Conservation (phyloP, 2,329 filamentous ascomycete genomes). For the Colletotrichum siamense region DNA sequence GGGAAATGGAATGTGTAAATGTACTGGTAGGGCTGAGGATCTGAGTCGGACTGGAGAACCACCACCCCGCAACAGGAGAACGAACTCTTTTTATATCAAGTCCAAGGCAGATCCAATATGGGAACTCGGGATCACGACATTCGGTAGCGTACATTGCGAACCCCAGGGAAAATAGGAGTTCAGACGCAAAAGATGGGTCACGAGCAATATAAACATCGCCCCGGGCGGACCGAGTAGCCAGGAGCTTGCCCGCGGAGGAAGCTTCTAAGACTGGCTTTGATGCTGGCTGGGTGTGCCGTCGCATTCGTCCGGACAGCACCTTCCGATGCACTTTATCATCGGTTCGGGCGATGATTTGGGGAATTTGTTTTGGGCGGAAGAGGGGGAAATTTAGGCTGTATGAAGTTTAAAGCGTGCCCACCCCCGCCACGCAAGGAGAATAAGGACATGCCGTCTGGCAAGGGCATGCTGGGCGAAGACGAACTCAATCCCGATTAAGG, state of each 20-base stretch:
- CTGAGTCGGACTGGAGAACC: background rate
- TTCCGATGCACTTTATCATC: background rate
- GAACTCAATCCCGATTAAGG: background rate
- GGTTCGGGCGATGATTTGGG: background rate
- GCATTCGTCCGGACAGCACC: conserved; percentile 4
- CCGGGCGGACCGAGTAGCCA: conserved; percentile 10
- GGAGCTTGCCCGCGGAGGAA: background rate
- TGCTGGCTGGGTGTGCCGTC: background rate
- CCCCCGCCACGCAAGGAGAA: background rate
- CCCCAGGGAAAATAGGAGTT: background rate
- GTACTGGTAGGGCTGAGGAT: background rate
- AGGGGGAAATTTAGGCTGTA: conserved; percentile 15
- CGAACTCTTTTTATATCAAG: background rate
- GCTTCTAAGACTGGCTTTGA: background rate
- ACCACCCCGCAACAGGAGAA: background rate
- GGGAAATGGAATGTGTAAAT: background rate
- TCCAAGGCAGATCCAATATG: background rate
- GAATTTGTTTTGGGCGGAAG: background rate
- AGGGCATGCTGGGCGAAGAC: background rate
- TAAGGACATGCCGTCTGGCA: background rate
- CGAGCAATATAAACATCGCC: conserved; percentile 4
- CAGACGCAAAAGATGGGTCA: background rate
- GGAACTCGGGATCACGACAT: conserved; percentile 5
- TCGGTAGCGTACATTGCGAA: background rate
- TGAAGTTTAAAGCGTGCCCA: conserved; percentile 5